These are phyloP conservation scores for Phytophthora podocarpi DNA, from an alignment of 352 stramenopile species.

Conservation along the genomic window DNA sequence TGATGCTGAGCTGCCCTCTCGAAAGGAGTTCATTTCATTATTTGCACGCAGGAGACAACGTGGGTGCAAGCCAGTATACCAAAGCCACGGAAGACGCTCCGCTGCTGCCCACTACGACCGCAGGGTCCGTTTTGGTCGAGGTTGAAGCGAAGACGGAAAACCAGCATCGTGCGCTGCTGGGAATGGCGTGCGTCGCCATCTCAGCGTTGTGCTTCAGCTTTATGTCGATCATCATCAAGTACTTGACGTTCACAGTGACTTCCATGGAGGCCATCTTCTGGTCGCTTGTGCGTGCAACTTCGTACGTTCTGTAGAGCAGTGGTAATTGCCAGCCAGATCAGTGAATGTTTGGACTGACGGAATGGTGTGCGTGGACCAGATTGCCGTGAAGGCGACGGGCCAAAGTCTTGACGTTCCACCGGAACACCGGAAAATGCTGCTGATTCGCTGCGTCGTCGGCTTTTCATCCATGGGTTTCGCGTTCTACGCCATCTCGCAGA, in stretches of 20 bases:
- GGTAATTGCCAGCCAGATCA: too few relatives aligned
- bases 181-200: conserved; percentile 57
- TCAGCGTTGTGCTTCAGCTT: conserved; percentile 79
- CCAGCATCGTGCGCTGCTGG: conserved; percentile 55
- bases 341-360: background rate
- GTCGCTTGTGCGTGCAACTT: conserved; percentile 69
- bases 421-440: conserved; percentile 48
- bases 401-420: conserved; percentile 46
- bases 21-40: conserved; percentile 5
- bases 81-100: conserved; percentile 13
- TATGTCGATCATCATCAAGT: conserved; percentile 82
- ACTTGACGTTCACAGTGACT: conserved; percentile 65
- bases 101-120: conserved; percentile 18
- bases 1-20: background rate
- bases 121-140: background rate
- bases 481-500: conserved; percentile 78
- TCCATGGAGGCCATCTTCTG: conserved; percentile 82
- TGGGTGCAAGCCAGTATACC: background rate
- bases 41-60: conserved; percentile 1
- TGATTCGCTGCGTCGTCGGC: conserved; percentile 58
- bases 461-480: conserved; percentile 67
- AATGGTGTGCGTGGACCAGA: conserved; percentile 4
- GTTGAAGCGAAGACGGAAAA: conserved; percentile 11
- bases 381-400: conserved; percentile 10
- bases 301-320: conserved; percentile 42